Conservation (phyloP, 441 rosid species). For the Francoa sonchifolia region DNA sequence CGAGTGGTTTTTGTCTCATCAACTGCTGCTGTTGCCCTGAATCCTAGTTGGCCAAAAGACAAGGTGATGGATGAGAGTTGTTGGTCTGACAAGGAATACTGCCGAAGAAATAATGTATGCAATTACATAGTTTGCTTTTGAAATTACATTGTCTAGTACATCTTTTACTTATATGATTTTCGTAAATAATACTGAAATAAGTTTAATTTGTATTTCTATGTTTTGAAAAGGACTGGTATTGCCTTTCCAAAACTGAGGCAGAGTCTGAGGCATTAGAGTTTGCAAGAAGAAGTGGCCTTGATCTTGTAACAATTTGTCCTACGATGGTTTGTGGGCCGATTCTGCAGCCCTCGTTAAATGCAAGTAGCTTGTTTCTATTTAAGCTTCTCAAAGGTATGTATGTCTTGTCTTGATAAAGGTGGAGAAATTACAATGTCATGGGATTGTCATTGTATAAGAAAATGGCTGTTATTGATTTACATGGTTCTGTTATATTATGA, state of each 20-base stretch:
- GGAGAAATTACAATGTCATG: no score
- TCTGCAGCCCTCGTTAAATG: slow-evolving; percentile 37
- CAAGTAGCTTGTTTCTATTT: slow-evolving; percentile 38
- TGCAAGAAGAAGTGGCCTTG: slow-evolving; percentile 34
- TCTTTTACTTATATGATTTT: no score
- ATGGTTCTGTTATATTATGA: no score
- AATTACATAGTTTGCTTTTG: no score
- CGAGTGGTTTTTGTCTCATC: slow-evolving; percentile 82
- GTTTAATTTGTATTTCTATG: no score
- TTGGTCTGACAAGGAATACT: no score
- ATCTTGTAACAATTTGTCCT: slow-evolving; percentile 45
- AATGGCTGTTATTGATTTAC: neutral
- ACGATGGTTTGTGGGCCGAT: slow-evolving; percentile 37
- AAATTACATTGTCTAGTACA: no score
- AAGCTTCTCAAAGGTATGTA: slow-evolving; percentile 39
- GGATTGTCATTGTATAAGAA: neutral
- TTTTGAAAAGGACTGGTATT: slow-evolving; percentile 76
- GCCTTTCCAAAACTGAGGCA: slow-evolving; percentile 49
- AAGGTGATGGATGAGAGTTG: no score
- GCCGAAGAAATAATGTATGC: no score
- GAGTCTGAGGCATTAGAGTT: slow-evolving; percentile 48
- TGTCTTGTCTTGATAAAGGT: neutral
- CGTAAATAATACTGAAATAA: no score
- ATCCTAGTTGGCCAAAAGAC: slow-evolving; percentile 79
- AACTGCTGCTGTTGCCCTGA: slow-evolving; percentile 78